A percentile compares a stretch with the other conserved stretches of the same genome.
Evolutionary conservation across 768 basidiomycete genomes (phyloP).

Genomic region (Hypholoma fasciculare): DNA sequence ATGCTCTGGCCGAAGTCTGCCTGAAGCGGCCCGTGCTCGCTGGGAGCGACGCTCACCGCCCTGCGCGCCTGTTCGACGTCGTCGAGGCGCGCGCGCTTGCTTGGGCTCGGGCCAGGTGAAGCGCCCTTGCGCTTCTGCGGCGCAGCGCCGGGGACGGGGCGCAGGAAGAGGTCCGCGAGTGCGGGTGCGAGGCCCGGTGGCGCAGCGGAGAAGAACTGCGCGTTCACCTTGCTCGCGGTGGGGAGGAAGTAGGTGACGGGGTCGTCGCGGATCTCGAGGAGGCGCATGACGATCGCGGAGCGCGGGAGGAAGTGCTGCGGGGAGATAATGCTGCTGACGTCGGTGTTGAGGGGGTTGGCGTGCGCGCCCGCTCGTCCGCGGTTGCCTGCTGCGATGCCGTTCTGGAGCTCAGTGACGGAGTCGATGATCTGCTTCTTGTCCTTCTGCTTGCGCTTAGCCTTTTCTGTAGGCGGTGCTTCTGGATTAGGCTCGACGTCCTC

Average conservation of each 20-base stretch:
- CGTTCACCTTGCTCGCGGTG: constrained; percentile 69
- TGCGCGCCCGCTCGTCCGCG: constrained; percentile 58
- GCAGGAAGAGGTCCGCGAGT: constrained; percentile 81
- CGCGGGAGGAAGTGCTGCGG: constrained; percentile 86
- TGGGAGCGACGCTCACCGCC: constrained; percentile 63
- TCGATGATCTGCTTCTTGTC: constrained; percentile 92
- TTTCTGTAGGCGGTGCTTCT: constrained; percentile 30
- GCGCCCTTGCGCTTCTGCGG: constrained; percentile 59
- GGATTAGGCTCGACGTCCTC: constrained; percentile 48
- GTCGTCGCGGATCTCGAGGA: constrained; percentile 83
- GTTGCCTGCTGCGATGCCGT: constrained; percentile 56
- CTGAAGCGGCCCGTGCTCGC: constrained; percentile 52
- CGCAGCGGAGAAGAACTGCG: constrained; percentile 78
- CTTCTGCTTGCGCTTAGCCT: constrained; percentile 42
- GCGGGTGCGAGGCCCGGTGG: constrained; percentile 85
- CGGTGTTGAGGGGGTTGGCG: constrained; percentile 48
- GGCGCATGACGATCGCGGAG: constrained; percentile 81
- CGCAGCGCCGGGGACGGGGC: constrained; percentile 53
- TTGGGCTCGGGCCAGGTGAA: constrained; percentile 58
- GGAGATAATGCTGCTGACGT: constrained; percentile 71
- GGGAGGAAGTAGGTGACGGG: constrained; percentile 87
- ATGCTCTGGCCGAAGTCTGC: constrained; percentile 38
- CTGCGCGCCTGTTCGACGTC: constrained; percentile 75
- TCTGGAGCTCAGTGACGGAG: constrained; percentile 80
- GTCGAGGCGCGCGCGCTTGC: constrained; percentile 63